phyloP scores from a whole-genome alignment of 495 filamentous ascomycete species.

The Daldinia childiae region DNA sequence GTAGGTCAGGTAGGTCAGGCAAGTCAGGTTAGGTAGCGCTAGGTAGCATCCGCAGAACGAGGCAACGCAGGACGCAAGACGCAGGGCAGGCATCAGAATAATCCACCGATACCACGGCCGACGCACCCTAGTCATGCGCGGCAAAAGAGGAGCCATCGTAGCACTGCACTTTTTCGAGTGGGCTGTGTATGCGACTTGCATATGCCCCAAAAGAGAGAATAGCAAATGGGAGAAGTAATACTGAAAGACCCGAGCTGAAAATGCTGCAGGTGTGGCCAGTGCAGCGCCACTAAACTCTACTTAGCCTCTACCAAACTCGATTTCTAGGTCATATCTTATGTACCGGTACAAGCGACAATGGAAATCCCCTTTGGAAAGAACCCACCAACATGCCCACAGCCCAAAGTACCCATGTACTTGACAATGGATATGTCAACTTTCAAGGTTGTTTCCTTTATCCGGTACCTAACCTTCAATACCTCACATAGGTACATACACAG shows the following conservation, averaged over 20 bases:
- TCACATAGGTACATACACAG: neutral
- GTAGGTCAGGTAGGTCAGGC: conserved; percentile 1
- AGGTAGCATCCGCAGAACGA: conserved; percentile 40
- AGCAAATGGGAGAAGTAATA: conserved; percentile 50
- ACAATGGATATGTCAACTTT: neutral
- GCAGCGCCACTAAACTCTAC: conserved; percentile 51
- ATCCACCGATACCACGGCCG: conserved; percentile 43
- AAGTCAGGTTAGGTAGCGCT: conserved; percentile 8
- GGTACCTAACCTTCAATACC: neutral
- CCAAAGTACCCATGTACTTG: neutral
- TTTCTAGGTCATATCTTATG: neutral
- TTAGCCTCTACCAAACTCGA: conserved; percentile 9
- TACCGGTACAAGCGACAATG: conserved; percentile 18
- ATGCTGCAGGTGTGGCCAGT: conserved; percentile 53
- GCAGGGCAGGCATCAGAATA: conserved; percentile 37
- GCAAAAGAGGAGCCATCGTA: conserved; percentile 40
- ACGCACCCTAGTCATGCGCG: conserved; percentile 46
- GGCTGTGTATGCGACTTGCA: conserved; percentile 60
- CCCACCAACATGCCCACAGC: neutral
- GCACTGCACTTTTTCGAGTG: conserved; percentile 24
- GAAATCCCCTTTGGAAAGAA: neutral
- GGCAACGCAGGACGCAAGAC: conserved; percentile 28
- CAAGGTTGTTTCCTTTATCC: neutral
- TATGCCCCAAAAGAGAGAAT: conserved; percentile 47
- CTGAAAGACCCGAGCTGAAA: conserved; percentile 57